Base-by-base conservation (phyloP, 768 basidiomycete genomes). In the Auricularia sp. region DNA sequence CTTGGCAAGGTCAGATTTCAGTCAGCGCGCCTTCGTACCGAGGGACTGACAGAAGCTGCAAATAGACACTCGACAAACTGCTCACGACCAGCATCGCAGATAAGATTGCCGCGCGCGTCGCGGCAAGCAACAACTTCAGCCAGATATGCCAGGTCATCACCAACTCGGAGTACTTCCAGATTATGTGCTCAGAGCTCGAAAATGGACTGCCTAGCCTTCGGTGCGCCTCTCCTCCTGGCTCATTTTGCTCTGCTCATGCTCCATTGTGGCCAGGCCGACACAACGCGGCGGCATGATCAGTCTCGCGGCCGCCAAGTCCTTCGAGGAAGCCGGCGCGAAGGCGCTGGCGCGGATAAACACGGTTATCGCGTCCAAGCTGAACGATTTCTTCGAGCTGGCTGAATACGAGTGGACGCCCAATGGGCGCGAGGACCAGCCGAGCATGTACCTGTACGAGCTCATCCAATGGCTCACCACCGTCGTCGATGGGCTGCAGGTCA, bases 391-490 rank as follows among this genome's bases (percentile, higher is more conserved):
- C 73, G 97, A 93, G 66, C 80, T 96, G 53, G 89, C 95, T 3
- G 92, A 96, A 75, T 98, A 98, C 73, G 87, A 95, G 70, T 98
- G 94, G 94, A 89, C 87, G 42, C 90, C 93, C 8, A 77, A 79
- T 39, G 73, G 78, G 11, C 83, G 84, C 39, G 88, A 91, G 72
- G 80, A 83, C 65, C 85, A 85, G 42, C 93, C 95, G 54, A 95
- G 92, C 82, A 88, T 89, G 83, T 98, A 98, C 75, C 81, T 98
- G 2, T 89, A 93, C 72, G 96, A 98, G 74, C 84, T 98, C 70
- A 84, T 96, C 73, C 94, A 93, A 73, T 99, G 95, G 90, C 81
- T 98, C 62, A 95, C 89, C 44, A 97, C 95, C 1, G 91, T 97
- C 64, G 93, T 99, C 60, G 97, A 98, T 74, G 92, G 85, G 65